A percentile compares a stretch with the other conserved stretches of the same genome.
Evolutionary conservation across 2,329 filamentous ascomycete genomes (phyloP).

Genomic region (Xylariaceae sp.): DNA sequence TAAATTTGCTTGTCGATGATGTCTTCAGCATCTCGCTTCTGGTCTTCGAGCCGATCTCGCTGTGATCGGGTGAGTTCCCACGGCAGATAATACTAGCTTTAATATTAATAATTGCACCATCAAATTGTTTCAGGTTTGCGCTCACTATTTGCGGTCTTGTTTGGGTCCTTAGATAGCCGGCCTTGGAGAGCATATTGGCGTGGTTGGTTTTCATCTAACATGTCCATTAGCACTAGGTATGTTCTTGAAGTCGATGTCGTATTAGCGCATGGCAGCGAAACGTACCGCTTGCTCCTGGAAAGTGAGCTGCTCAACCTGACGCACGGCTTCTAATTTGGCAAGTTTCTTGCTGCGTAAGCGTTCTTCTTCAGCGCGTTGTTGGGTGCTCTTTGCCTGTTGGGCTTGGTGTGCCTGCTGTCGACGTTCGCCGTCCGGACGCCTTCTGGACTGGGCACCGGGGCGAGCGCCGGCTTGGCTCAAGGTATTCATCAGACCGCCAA

Average conservation of each 20-base stretch:
- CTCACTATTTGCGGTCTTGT: conserved; percentile 72
- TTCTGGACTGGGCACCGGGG: conserved; percentile 61
- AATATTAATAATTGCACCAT: conserved; percentile 1
- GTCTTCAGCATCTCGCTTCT: conserved; percentile 64
- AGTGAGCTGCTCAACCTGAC: conserved; percentile 67
- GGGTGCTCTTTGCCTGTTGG: conserved; percentile 72
- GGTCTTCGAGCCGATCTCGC: conserved; percentile 66
- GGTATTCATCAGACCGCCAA: conserved; percentile 76
- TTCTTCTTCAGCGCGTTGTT: conserved; percentile 70
- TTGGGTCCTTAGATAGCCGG: conserved; percentile 70
- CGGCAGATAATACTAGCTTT: conserved; percentile 74
- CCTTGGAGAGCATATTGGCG: conserved; percentile 66
- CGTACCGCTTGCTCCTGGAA: conserved; percentile 77
- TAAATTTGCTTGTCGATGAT: conserved; percentile 63
- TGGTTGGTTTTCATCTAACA: conserved; percentile 72
- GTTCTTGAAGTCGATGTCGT: background rate
- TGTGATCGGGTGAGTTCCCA: conserved; percentile 72
- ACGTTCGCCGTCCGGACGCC: conserved; percentile 76
- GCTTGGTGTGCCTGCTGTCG: conserved; percentile 75
- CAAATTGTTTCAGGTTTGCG: conserved; percentile 15
- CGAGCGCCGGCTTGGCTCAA: conserved; percentile 64
- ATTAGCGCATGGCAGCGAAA: conserved; percentile 18
- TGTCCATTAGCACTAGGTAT: conserved; percentile 24
- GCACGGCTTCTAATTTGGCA: conserved; percentile 57
- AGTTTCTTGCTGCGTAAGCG: conserved; percentile 64